Conservation (phyloP, 2,329 filamentous ascomycete species). For the Aspergillus versicolor region DNA sequence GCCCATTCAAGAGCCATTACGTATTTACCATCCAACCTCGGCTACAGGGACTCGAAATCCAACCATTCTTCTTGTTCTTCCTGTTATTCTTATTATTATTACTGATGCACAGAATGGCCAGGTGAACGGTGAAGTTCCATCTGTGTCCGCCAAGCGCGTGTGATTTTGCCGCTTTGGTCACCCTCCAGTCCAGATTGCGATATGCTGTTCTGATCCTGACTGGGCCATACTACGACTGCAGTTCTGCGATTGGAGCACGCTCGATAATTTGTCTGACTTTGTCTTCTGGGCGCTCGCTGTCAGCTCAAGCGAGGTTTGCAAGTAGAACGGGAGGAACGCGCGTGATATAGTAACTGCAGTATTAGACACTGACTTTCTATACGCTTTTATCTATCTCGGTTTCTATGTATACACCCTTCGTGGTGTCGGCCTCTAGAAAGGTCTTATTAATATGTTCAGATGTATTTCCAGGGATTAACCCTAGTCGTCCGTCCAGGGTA, state of each 20-base stretch:
- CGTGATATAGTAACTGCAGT: neutral
- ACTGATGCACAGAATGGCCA: neutral
- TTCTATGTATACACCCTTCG: neutral
- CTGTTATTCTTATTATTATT: neutral
- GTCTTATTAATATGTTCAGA: neutral
- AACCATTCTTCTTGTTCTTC: too few relatives aligned
- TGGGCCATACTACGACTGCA: conserved; percentile 5
- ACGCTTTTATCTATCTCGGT: neutral
- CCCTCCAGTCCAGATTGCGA: conserved; percentile 9
- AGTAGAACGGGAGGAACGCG: neutral
- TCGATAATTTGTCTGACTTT: neutral
- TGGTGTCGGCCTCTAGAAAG: neutral
- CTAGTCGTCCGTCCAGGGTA: conserved; percentile 1
- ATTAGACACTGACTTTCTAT: neutral
- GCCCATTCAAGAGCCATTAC: neutral
- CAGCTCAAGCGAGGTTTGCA: neutral
- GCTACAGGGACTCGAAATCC: neutral
- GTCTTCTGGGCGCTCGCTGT: neutral
- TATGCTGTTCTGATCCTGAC: conserved; percentile 6
- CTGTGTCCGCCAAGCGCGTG: conserved; percentile 1
- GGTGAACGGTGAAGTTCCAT: neutral
- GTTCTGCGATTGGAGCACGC: neutral
- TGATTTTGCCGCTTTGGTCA: conserved; percentile 1
- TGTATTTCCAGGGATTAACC: conserved; percentile 1
- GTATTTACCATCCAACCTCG: neutral